Evolutionary conservation across 176 grass and related monocot species (phyloP).

Genomic region (Ensete ventricosum): DNA sequence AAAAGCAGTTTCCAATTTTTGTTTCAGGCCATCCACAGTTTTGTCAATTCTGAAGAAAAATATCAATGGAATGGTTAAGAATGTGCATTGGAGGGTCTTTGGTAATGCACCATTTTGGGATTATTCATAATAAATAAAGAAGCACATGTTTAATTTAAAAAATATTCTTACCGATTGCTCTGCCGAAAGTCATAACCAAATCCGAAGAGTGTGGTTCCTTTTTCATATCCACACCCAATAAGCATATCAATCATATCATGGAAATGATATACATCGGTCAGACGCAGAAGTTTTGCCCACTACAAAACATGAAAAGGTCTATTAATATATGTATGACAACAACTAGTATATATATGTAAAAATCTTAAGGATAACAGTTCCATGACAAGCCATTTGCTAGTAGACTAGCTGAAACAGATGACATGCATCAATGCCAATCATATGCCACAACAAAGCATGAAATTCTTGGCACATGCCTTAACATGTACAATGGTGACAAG

Average conservation of each 20-base stretch:
- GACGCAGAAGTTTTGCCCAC: conserved; percentile 50
- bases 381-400: not conserved
- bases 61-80: not conserved
- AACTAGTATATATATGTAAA: too few relatives aligned
- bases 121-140: conserved; percentile 3
- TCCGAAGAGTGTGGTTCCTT: conserved; percentile 84
- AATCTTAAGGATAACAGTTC: not conserved
- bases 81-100: not conserved
- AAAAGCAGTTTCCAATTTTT: conserved; percentile 88
- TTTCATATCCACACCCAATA: conserved; percentile 66
- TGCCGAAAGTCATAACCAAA: conserved; percentile 96
- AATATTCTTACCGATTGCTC: conserved; percentile 64
- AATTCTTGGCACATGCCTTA: not conserved
- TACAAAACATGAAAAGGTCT: conserved; percentile 22
- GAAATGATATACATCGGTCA: conserved; percentile 81
- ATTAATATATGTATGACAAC: not conserved
- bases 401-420: too few relatives aligned
- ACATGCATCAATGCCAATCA: too few relatives aligned
- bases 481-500: not conserved
- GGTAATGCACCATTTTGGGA: not conserved
- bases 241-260: conserved; percentile 97
- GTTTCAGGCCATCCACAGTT: conserved; percentile 62
- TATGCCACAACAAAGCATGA: not conserved
- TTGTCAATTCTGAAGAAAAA: conserved; percentile 68
- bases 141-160: not conserved